phyloP scores from a whole-genome alignment of 306 rosid genomes.

The Styphnolobium japonicum region DNA sequence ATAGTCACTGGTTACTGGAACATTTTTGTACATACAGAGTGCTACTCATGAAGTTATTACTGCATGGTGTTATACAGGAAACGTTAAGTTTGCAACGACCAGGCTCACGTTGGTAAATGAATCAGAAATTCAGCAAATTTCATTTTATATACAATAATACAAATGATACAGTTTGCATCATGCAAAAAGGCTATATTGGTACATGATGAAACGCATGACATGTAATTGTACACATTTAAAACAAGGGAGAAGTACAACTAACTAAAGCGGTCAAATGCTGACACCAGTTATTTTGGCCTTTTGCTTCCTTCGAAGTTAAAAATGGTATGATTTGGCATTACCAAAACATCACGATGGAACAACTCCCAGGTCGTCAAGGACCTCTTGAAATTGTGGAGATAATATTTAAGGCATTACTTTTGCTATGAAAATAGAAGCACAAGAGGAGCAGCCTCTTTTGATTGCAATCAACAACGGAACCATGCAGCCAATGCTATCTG shows the following conservation, averaged over 20 bases:
- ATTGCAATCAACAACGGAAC: constrained; percentile 9
- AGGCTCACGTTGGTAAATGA: background rate
- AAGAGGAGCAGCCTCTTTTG: constrained; percentile 7
- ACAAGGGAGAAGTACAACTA: background rate
- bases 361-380: background rate
- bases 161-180: background rate
- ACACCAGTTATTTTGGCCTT: background rate
- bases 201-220: background rate
- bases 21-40: too few species aligned
- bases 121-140: background rate
- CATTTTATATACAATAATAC: constrained; percentile 26
- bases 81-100: too few species aligned
- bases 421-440: background rate
- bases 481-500: background rate
- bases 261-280: background rate
- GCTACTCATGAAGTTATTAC: background rate
- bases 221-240: background rate
- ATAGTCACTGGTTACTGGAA: too few species aligned
- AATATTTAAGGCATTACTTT: background rate
- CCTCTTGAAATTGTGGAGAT: background rate
- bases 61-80: background rate
- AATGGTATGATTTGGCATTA: background rate
- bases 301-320: background rate
- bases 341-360: constrained; percentile 15
- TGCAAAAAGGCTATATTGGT: background rate